Evolutionary conservation across 345 rosid genomes (phyloP).

Genomic region (Eucalyptus sideroxylon): DNA sequence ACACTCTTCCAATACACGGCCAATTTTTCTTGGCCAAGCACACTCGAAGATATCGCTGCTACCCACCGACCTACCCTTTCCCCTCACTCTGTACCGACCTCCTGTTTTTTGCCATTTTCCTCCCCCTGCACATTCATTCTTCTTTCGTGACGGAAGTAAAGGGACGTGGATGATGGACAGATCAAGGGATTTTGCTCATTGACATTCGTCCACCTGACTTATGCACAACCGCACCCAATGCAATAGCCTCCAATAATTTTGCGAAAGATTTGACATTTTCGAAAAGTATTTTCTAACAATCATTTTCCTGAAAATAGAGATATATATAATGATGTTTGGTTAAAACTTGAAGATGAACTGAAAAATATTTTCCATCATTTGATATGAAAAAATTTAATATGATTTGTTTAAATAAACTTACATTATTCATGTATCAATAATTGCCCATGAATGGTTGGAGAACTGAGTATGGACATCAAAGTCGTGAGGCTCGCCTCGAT

Average conservation of each 20-base stretch:
- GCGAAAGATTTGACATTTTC: fast-evolving
- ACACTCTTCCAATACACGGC: background rate
- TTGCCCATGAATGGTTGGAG: background rate
- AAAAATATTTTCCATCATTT: too few species aligned
- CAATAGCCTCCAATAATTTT: background rate
- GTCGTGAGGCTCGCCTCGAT: fast-evolving
- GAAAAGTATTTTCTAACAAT: too few species aligned
- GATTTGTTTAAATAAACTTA: too few species aligned
- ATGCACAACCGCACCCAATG: background rate
- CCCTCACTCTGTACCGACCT: background rate
- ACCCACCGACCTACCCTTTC: background rate
- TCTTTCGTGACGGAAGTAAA: background rate
- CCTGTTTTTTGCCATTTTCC: background rate
- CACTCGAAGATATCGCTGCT: background rate
- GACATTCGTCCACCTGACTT: background rate
- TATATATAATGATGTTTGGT: background rate
- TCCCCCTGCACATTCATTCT: background rate
- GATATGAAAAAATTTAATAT: too few species aligned
- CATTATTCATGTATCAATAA: background rate
- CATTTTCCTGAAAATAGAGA: too few species aligned
- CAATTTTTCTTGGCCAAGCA: background rate
- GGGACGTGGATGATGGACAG: background rate
- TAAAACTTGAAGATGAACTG: too few species aligned
- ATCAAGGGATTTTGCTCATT: background rate
- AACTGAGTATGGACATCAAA: background rate